Conservation (phyloP, 257 asterid species). For the Striga asiatica region DNA sequence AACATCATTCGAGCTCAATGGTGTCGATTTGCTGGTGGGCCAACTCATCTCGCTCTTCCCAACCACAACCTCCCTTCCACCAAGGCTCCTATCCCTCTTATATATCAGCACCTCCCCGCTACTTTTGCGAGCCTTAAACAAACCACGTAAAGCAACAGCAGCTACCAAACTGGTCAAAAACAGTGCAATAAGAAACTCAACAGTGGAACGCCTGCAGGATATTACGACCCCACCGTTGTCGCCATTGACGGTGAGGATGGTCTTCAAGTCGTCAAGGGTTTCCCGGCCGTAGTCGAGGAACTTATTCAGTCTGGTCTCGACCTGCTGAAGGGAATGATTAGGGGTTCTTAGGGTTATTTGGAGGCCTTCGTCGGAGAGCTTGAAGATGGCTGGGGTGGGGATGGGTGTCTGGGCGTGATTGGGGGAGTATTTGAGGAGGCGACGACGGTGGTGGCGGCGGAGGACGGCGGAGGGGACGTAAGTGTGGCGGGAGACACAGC, state of each 20-base stretch:
- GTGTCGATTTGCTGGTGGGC: constrained; percentile 20
- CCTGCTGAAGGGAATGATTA: constrained; percentile 25
- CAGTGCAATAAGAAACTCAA: constrained; percentile 35
- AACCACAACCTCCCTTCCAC: constrained; percentile 80
- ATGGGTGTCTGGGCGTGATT: background rate
- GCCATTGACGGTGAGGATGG: constrained; percentile 35
- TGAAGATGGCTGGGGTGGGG: constrained; percentile 30
- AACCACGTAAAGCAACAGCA: constrained; percentile 27
- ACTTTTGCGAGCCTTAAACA: constrained; percentile 24
- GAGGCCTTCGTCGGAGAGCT: constrained; percentile 49
- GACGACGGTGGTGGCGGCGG: constrained; percentile 74
- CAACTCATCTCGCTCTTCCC: constrained; percentile 35
- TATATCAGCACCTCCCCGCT: constrained; percentile 38
- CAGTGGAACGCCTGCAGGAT: constrained; percentile 74
- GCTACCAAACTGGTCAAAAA: constrained; percentile 37
- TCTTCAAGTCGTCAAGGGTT: constrained; percentile 54
- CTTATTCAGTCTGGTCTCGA: constrained; percentile 33
- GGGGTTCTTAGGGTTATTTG: constrained; percentile 48
- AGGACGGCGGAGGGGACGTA: constrained; percentile 25
- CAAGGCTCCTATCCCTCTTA: constrained; percentile 86
- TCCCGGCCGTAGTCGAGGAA: constrained; percentile 38
- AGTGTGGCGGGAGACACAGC: constrained; percentile 17
- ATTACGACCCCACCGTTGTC: constrained; percentile 32
- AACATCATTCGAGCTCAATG: constrained; percentile 23
- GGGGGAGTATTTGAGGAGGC: constrained; percentile 46